These are phyloP conservation scores for Acmispon strigosus DNA, from an alignment of 306 rosid genomes.

Conservation along the genomic window DNA sequence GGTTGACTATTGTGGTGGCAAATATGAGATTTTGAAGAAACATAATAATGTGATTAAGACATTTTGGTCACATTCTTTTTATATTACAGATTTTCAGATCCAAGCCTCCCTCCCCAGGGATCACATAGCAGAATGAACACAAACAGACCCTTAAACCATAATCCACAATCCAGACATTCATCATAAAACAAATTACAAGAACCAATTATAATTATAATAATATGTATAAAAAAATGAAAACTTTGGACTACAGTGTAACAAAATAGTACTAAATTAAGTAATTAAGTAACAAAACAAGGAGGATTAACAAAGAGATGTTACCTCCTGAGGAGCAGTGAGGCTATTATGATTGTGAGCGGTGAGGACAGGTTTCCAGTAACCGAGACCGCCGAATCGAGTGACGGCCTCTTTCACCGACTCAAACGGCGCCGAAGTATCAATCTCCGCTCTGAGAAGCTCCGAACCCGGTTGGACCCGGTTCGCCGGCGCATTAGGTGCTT, in stretches of 20 bases:
- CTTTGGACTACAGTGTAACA: neutral
- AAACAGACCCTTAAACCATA: neutral
- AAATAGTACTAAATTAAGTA: neutral
- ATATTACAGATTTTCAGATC: neutral
- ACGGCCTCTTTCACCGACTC: slow-evolving; percentile 87
- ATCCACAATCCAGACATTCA: neutral
- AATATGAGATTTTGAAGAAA: neutral
- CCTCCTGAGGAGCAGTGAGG: slow-evolving; percentile 39
- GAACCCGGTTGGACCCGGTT: slow-evolving; percentile 22
- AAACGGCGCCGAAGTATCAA: slow-evolving; percentile 88
- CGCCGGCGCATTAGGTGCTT: neutral
- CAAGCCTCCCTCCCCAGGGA: neutral
- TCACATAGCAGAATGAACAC: too few species aligned
- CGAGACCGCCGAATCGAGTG: slow-evolving; percentile 68
- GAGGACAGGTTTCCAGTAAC: slow-evolving; percentile 68
- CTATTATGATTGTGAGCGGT: neutral
- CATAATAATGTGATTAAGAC: neutral
- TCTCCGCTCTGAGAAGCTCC: slow-evolving; percentile 41
- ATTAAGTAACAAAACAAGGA: too few species aligned
- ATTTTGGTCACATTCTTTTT: neutral
- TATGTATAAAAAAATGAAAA: neutral
- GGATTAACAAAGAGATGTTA: too few species aligned
- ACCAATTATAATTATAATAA: neutral
- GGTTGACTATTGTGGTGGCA: too few species aligned
- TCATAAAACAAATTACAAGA: neutral